Evolutionary conservation across 1,139 yeast genomes (phyloP), one percentile per base, ranked within the genome.

Genomic region (Kluyveromyces marxianus): DNA sequence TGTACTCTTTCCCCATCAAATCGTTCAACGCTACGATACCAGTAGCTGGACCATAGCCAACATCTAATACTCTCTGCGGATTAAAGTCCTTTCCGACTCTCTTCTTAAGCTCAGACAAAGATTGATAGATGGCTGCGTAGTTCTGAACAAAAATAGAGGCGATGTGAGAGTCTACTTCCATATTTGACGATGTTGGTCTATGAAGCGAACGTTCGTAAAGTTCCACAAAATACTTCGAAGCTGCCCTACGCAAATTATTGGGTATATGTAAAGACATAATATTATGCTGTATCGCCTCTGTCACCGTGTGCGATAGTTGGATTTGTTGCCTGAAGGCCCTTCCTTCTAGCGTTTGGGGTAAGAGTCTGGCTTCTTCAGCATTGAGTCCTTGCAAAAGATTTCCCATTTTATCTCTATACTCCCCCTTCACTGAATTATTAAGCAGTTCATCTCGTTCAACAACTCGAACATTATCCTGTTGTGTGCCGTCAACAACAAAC

Each of bases 41-140:
- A 0, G 95, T 83, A 1, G 92, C 94, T 0, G 98, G 97, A 0
- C 98, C 98, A 59, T 76, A 81, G 0, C 97, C 95, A 5, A 88
- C 77, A 57, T 88, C 95, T 47, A 92, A 70, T 0, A 92, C 76
- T 14, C 76, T 69, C 31, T 72, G 61, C 0, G 97, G 97, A 32
- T 66, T 65, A 67, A 89, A 87, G 0, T 67, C 71, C 1, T 60
- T 60, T 0, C 72, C 74, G 4, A 71, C 63, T 44, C 94, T 69
- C 43, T 76, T 75, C 52, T 77, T 72, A 35, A 89, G 67, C 57
- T 92, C 97, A 31, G 66, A 62, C 40, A 92, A 66, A 0, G 83
- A 88, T 52, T 83, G 87, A 49, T 72, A 72, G 2, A 80, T 67
- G 34, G 89, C 77, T 2, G 90, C 85, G 60, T 87, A 92, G 59